Evolutionary conservation across 805 yeast species (phyloP), one percentile per base, ranked within the genome.

Genomic region (Pichia pseudocactophila): DNA sequence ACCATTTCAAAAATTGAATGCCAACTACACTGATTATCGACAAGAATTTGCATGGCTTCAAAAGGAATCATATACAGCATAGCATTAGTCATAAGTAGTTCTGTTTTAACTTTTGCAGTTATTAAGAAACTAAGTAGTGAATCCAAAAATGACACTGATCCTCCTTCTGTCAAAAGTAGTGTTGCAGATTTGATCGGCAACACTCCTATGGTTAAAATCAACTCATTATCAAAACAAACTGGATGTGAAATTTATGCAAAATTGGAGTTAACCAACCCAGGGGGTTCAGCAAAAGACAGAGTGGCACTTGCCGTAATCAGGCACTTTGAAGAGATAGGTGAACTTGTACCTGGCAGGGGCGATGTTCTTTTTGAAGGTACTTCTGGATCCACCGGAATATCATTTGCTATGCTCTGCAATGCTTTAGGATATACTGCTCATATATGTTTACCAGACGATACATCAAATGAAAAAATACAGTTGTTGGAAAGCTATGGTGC

Each of bases 341-440:
- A 66, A 6, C 59, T 89, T 32, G 57, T 65, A 5, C 83, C 85
- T 0, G 59, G 74, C 34, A 62, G 69, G 40, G 87, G 84, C 1
- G 92, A 86, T 54, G 68, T 78, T 12, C 82, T 90, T 1, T 88
- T 80, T 59, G 98, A 90, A 64, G 98, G 98, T 7, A 92, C 98
- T 0, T 81, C 92, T 10, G 98, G 98, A 0, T 88, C 97, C 0
- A 90, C 98, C 0, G 98, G 98, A 3, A 92, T 92, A 11, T 85
- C 96, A 1, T 73, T 90, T 52, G 96, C 97, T 0, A 76, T 88
- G 62, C 70, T 92, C n/a, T 85, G 95, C 48, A 78, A 87, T 51
- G 82, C 96, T 0, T 59, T 84, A 40, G 98, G 98, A 0, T 89
- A 89, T 58, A 76, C 74, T 17, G 84, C 96, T 0, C 96, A 88